Percentiles rank a stretch among this genome's conserved stretches.
Conservation (phyloP, 2,329 filamentous ascomycete genomes). For the Colletotrichum eremochloae region DNA sequence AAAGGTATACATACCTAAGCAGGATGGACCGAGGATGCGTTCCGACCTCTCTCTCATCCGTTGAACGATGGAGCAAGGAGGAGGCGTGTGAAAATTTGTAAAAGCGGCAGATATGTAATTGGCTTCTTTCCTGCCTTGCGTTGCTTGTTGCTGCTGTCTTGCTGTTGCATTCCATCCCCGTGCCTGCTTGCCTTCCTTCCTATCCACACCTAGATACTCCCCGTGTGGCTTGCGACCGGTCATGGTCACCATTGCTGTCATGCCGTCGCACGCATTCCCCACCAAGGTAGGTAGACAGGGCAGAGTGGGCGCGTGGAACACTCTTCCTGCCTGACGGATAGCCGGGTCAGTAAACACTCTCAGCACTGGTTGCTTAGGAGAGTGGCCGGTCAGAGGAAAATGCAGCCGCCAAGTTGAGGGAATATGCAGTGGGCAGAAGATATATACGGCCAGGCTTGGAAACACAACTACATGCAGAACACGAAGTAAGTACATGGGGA, state of each 20-base stretch:
- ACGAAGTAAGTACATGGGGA: not conserved
- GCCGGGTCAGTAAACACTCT: not conserved
- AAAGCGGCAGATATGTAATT: not conserved
- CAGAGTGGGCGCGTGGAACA: constrained; percentile 5
- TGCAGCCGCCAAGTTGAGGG: constrained; percentile 27
- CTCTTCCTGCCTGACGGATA: not conserved
- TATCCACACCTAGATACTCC: not conserved
- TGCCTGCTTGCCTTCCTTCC: not conserved
- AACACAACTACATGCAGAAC: constrained; percentile 1
- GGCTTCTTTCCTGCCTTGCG: not conserved
- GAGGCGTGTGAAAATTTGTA: not conserved
- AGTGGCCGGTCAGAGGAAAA: constrained; percentile 20
- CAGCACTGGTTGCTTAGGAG: not conserved
- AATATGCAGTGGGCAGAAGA: constrained; percentile 16
- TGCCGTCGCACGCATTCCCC: constrained; percentile 3
- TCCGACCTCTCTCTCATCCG: not conserved
- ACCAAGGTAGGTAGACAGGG: constrained; percentile 3
- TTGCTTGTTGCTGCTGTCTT: not conserved
- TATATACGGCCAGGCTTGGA: not conserved
- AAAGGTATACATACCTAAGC: not conserved
- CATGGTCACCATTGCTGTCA: not conserved
- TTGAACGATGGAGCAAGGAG: not conserved
- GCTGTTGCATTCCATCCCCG: not conserved
- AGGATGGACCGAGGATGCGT: too few species aligned
- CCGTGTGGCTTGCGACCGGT: not conserved